Percentiles rank a stretch among this genome's conserved stretches.
Conservation (phyloP, 306 rosid species). For the Crotalaria pallida region DNA sequence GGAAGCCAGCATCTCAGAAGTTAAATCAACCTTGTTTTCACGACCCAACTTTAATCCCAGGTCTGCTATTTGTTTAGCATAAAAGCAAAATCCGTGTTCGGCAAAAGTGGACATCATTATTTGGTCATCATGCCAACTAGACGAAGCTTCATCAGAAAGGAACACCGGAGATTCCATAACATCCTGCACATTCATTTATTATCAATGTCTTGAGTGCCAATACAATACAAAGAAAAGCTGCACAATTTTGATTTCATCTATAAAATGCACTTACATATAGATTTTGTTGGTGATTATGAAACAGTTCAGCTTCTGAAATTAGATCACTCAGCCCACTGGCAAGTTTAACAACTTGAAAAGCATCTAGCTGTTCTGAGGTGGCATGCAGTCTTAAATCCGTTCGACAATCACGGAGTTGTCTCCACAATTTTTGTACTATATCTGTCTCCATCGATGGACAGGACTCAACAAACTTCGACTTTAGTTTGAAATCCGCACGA, state of each 20-base stretch:
- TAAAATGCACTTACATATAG: slow-evolving; percentile 33
- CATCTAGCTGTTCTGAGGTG: slow-evolving; percentile 38
- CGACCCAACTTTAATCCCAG: slow-evolving; percentile 42
- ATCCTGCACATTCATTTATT: slow-evolving; percentile 50
- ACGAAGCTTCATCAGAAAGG: slow-evolving; percentile 43
- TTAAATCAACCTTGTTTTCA: slow-evolving; percentile 41
- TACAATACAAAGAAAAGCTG: background rate
- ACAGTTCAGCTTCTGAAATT: slow-evolving; percentile 59
- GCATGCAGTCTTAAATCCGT: slow-evolving; percentile 45
- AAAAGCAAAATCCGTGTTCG: slow-evolving; percentile 73
- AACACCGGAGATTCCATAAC: slow-evolving; percentile 31
- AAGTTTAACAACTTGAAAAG: slow-evolving; percentile 45
- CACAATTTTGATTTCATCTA: slow-evolving; percentile 11
- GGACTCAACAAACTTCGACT: slow-evolving; percentile 33
- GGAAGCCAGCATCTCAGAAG: slow-evolving; percentile 65
- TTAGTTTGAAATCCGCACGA: slow-evolving; percentile 53
- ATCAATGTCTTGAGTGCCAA: slow-evolving; percentile 14
- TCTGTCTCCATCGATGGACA: slow-evolving; percentile 28
- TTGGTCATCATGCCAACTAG: slow-evolving; percentile 44
- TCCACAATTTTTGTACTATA: slow-evolving; percentile 56
- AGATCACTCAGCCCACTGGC: slow-evolving; percentile 56
- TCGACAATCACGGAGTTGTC: slow-evolving; percentile 40
- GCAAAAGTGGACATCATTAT: slow-evolving; percentile 57
- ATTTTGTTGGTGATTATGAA: slow-evolving; percentile 35
- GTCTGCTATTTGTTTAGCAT: slow-evolving; percentile 50